Percentiles rank a stretch among this genome's conserved stretches.
Evolutionary conservation across 495 filamentous ascomycete species (phyloP).

Genomic region (Penicillium steckii): DNA sequence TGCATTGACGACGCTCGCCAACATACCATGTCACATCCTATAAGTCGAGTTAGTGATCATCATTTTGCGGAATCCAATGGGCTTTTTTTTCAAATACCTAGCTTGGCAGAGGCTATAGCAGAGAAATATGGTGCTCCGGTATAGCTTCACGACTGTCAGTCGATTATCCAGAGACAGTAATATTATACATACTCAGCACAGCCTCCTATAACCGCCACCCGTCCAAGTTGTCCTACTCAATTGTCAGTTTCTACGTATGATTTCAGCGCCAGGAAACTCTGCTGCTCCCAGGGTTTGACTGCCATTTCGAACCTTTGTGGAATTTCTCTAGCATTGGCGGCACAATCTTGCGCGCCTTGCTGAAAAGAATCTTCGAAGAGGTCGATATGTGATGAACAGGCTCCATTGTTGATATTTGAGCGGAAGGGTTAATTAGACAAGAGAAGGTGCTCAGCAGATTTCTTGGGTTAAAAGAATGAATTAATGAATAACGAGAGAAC

Average conservation of each 20-base stretch:
- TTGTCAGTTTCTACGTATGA: not conserved
- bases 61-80: not conserved
- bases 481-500: too few species aligned
- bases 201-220: slow-evolving; percentile 92
- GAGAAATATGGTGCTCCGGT: slow-evolving; percentile 98
- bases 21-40: slow-evolving; percentile 76
- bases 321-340: slow-evolving; percentile 95
- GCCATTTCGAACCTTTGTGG: slow-evolving; percentile 73
- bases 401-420: slow-evolving; percentile 28
- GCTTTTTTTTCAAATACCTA: slow-evolving; percentile 45
- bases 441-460: not conserved
- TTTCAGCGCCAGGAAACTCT: not conserved
- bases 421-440: not conserved
- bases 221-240: slow-evolving; percentile 76
- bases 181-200: slow-evolving; percentile 66
- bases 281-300: not conserved
- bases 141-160: slow-evolving; percentile 55
- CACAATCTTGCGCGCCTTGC: slow-evolving; percentile 84
- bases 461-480: slow-evolving; percentile 12
- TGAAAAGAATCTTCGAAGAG: slow-evolving; percentile 69
- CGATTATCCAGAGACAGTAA: not conserved
- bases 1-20: not conserved
- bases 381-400: slow-evolving; percentile 49
- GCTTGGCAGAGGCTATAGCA: slow-evolving; percentile 87
- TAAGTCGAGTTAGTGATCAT: slow-evolving; percentile 2